A percentile compares a stretch with the other conserved stretches of the same genome.
These are phyloP conservation scores for Halenospora varia DNA, from an alignment of 495 filamentous ascomycete genomes.

Conservation along the genomic window DNA sequence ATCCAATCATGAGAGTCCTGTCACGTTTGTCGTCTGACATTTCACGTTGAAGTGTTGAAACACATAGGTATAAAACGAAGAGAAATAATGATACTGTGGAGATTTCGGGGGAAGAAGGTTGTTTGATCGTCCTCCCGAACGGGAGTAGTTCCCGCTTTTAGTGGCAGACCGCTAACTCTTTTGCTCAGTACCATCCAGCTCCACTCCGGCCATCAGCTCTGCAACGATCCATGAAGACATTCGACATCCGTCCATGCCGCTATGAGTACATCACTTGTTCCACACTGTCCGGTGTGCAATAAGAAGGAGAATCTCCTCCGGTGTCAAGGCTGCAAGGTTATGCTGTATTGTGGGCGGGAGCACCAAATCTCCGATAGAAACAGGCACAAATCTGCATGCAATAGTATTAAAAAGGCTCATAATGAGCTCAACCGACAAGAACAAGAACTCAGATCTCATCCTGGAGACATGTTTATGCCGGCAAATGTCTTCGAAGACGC, in stretches of 20 bases:
- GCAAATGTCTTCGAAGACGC: conserved; percentile 32
- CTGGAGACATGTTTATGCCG: conserved; percentile 26
- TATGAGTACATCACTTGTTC: neutral
- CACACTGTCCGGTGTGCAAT: conserved; percentile 21
- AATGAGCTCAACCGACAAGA: conserved; percentile 31
- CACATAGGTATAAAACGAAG: too few relatives aligned
- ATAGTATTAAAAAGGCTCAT: conserved; percentile 27
- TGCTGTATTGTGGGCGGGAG: conserved; percentile 41
- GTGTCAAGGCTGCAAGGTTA: conserved; percentile 40
- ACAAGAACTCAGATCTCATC: conserved; percentile 28
- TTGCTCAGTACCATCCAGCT: too few relatives aligned
- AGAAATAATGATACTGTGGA: too few relatives aligned
- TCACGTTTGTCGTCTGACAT: too few relatives aligned
- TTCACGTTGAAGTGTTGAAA: too few relatives aligned
- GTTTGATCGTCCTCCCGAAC: too few relatives aligned
- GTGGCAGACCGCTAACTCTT: too few relatives aligned
- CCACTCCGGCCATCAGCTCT: too few relatives aligned
- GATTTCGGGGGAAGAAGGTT: too few relatives aligned
- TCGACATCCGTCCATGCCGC: neutral
- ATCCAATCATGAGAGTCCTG: too few relatives aligned
- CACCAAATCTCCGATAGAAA: conserved; percentile 38
- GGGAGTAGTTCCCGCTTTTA: too few relatives aligned
- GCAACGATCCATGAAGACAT: too few relatives aligned
- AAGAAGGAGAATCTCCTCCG: conserved; percentile 15
- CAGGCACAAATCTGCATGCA: conserved; percentile 41